Percentiles rank a stretch among this genome's conserved stretches.
These are phyloP conservation scores for Phytophthora litchii DNA, from an alignment of 352 stramenopile species.

Conservation along the genomic window DNA sequence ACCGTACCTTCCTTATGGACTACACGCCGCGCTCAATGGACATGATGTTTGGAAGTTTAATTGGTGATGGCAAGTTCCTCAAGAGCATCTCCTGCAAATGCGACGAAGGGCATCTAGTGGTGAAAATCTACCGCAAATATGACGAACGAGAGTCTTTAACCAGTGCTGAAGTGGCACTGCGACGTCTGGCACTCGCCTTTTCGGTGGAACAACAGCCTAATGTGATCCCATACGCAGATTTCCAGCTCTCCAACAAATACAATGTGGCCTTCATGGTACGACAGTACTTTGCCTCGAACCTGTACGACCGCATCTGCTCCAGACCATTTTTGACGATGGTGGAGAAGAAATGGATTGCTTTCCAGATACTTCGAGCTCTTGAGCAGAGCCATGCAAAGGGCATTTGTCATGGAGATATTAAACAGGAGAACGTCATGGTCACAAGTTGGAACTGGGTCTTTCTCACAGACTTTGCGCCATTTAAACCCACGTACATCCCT, in stretches of 20 bases:
- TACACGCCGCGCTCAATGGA: conserved; percentile 85
- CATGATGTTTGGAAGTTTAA: conserved; percentile 86
- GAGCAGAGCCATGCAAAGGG: conserved; percentile 93
- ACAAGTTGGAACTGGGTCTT: conserved; percentile 98
- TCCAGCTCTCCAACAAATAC: conserved; percentile 76
- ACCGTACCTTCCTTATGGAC: conserved; percentile 89
- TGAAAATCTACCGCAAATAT: conserved; percentile 91
- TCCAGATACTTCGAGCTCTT: conserved; percentile 95
- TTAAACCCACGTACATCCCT: conserved; percentile 95
- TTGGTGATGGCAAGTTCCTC: conserved; percentile 90
- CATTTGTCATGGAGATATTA: conserved; percentile 98
- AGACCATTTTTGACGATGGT: conserved; percentile 94
- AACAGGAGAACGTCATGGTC: conserved; percentile 98
- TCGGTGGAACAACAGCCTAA: conserved; percentile 80
- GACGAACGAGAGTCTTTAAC: conserved; percentile 72
- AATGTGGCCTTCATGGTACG: conserved; percentile 94
- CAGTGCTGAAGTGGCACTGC: conserved; percentile 61
- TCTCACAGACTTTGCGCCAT: conserved; percentile 96
- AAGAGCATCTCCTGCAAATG: conserved; percentile 91
- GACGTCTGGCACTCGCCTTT: conserved; percentile 57
- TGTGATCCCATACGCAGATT: conserved; percentile 84
- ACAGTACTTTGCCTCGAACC: conserved; percentile 96
- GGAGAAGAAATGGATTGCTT: conserved; percentile 98
- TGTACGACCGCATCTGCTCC: conserved; percentile 97
- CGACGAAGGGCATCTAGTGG: conserved; percentile 82